phyloP scores from a whole-genome alignment of 768 basidiomycete genomes.

The Nevesoporus exiguus region DNA sequence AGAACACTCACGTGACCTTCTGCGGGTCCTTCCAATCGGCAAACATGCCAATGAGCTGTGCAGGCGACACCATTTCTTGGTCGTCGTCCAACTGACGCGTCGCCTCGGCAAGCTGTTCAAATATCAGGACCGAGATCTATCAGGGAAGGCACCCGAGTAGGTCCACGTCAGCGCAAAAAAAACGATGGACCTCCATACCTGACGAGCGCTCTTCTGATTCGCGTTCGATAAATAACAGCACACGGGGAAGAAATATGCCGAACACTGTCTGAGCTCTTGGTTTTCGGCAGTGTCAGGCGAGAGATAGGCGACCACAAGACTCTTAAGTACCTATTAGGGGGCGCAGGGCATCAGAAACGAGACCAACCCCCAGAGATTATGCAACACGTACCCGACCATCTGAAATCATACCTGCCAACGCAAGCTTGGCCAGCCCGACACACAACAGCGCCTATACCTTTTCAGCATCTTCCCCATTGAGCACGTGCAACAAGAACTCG shows the following conservation, averaged over 20 bases:
- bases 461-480: constrained; percentile 53
- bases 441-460: constrained; percentile 70
- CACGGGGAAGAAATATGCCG: constrained; percentile 75
- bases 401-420: too few species aligned
- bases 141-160: too few species aligned
- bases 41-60: constrained; percentile 72
- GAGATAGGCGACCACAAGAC: constrained; percentile 60
- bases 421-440: too few species aligned
- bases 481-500: constrained; percentile 57
- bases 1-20: constrained; percentile 51
- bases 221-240: constrained; percentile 76
- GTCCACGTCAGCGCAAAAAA: too few species aligned
- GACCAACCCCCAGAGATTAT: constrained; percentile 76
- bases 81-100: constrained; percentile 67
- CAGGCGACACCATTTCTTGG: constrained; percentile 67
- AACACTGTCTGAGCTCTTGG: constrained; percentile 84
- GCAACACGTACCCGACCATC: too few species aligned
- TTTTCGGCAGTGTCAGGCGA: constrained; percentile 80
- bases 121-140: constrained; percentile 71
- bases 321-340: constrained; percentile 44
- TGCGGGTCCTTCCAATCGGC: constrained; percentile 87
- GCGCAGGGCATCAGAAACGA: too few species aligned
- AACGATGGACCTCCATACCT: too few species aligned
- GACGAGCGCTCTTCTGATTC: constrained; percentile 52
- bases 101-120: constrained; percentile 54